Evolutionary conservation across 495 filamentous ascomycete species (phyloP), one percentile per base, ranked within the genome.

Genomic region (Aspergillus carlsbadensis): DNA sequence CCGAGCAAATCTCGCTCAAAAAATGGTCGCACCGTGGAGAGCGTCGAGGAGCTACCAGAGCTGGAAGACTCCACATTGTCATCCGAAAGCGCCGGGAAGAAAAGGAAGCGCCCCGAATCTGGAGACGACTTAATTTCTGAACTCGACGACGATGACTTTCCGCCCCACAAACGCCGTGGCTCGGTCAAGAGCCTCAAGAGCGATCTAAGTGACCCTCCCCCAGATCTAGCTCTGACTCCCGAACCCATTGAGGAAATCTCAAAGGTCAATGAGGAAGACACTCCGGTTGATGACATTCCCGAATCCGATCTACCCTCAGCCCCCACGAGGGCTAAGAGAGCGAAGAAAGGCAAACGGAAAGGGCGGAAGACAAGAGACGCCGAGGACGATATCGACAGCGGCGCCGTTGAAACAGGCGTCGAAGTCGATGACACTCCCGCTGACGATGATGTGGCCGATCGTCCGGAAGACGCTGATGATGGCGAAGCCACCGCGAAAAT

Each of bases 371-470:
- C 59, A 41, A 62, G 60, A 52, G 72, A 78, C 50, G 57, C 46
- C 21, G 76, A 79, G 34, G 70, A 76, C 14, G 74, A 76, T 10
- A 56, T 54, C 2, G 71, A 71, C 33, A 59, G 54, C 42, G 69
- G 62, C 29, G 59, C 57, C 22, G 61, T 61, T 8, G 65, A 68
- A 42, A 55, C 51, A 40, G 60, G 54, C 17, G 56, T 57, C 36
- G 68, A 71, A 31, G 68, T 60, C 39, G 76, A 77, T 52, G 71
- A 77, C 34, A 63, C 64, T 36, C 55, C 70, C 34, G 72, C 60
- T 29, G 79, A 81, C 57, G 80, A 79, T 24, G 79, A 81, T 56
- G 55, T 64, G 18, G 69, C 62, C 20, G 77, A 79, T 56, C 70
- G 63, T 6, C 73, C 56, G 20, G 76, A 79, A 29, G 72, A 76